phyloP scores from a whole-genome alignment of 2,329 filamentous ascomycete species.

The Metarhizium guizhouense region DNA sequence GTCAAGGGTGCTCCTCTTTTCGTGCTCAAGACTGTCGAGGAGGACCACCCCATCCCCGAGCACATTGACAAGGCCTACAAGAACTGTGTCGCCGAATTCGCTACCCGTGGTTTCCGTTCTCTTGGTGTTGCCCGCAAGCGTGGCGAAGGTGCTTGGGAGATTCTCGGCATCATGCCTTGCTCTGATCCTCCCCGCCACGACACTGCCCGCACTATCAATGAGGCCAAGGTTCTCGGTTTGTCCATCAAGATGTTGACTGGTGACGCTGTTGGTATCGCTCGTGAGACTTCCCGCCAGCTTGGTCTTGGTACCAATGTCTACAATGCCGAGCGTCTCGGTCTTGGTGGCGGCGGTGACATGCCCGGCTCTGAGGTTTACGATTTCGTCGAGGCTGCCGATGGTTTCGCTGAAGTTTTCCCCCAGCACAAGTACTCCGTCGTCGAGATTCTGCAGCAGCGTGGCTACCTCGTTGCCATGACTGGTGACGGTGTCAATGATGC shows the following conservation, averaged over 20 bases:
- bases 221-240: constrained; percentile 79
- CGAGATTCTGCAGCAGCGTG: constrained; percentile 87
- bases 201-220: constrained; percentile 81
- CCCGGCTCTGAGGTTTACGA: constrained; percentile 89
- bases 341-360: constrained; percentile 86
- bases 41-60: constrained; percentile 71
- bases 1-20: constrained; percentile 87
- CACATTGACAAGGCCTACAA: constrained; percentile 77
- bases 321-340: constrained; percentile 85
- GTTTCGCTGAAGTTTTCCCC: constrained; percentile 89
- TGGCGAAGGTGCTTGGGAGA: constrained; percentile 74
- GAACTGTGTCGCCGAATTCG: constrained; percentile 87
- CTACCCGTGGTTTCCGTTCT: constrained; percentile 86
- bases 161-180: constrained; percentile 92
- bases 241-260: constrained; percentile 96
- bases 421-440: constrained; percentile 95
- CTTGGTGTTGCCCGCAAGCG: constrained; percentile 89
- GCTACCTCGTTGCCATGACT: constrained; percentile 92
- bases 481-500: constrained; percentile 94
- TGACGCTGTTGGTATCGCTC: constrained; percentile 86
- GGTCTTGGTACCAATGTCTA: constrained; percentile 90
- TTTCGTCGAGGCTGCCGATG: constrained; percentile 91
- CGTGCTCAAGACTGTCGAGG: constrained; percentile 78
- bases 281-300: constrained; percentile 84
- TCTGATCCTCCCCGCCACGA: constrained; percentile 86